Percentiles rank a stretch among this genome's conserved stretches.
These are phyloP conservation scores for Dendrobium catenatum DNA, from an alignment of 106 monocot species.

Conservation along the genomic window DNA sequence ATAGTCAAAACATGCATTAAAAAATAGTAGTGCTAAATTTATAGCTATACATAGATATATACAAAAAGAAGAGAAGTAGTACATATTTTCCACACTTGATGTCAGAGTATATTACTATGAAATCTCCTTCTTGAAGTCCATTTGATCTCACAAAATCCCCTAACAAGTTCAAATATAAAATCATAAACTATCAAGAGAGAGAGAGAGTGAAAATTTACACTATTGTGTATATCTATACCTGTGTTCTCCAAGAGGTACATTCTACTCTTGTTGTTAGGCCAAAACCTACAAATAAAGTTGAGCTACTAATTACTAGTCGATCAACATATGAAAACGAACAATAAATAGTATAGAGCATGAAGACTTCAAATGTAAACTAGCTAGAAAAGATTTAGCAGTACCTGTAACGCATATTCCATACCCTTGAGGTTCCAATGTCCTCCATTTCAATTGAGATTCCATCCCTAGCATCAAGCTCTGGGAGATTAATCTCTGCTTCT, in stretches of 20 bases:
- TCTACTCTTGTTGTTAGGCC: constrained; percentile 99
- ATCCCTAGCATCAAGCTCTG: constrained; percentile 81
- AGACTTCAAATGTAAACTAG: not conserved
- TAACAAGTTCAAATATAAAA: not conserved
- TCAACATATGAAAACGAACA: too few species aligned
- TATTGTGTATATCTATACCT: constrained; percentile 20
- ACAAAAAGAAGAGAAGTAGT: not conserved
- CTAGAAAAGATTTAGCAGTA: not conserved
- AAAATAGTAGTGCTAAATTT: not conserved
- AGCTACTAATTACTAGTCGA: too few species aligned
- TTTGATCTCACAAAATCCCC: constrained; percentile 24
- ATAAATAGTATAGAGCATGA: too few species aligned
- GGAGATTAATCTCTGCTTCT: constrained; percentile 85
- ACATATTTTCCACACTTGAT: constrained; percentile 22
- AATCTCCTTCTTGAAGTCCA: constrained; percentile 27
- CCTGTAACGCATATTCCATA: constrained; percentile 98
- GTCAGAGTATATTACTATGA: constrained; percentile 29
- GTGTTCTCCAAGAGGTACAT: constrained; percentile 98
- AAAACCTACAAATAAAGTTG: constrained; percentile 37
- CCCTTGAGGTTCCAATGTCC: constrained; percentile 74
- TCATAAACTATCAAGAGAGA: too few species aligned
- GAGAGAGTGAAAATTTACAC: not conserved
- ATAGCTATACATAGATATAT: not conserved
- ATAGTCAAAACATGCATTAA: not conserved
- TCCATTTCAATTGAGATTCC: constrained; percentile 90